phyloP scores from a whole-genome alignment of 805 yeast species.

The Monosporozyma aerobia region DNA sequence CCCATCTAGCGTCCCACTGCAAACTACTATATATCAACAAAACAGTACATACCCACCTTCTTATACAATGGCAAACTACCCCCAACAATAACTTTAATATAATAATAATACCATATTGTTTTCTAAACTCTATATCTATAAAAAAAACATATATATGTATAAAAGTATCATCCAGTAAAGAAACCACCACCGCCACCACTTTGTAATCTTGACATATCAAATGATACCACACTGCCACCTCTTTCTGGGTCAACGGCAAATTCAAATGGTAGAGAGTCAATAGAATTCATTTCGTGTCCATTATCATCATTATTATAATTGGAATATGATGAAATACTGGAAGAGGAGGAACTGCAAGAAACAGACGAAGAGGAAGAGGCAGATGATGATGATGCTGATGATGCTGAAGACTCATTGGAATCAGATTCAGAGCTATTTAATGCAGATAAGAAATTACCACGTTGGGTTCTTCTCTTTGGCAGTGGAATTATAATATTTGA shows the following conservation, averaged over 20 bases:
- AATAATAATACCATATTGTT: neutral
- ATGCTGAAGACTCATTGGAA: neutral
- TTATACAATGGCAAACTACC: neutral
- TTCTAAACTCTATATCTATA: slow-evolving; percentile 1
- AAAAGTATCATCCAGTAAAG: neutral
- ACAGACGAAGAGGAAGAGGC: neutral
- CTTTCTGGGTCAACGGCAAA: slow-evolving; percentile 23
- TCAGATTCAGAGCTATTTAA: slow-evolving; percentile 4
- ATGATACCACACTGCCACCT: slow-evolving; percentile 16
- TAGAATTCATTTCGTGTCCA: neutral
- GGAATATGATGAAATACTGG: neutral
- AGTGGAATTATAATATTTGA: neutral
- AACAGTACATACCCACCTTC: neutral
- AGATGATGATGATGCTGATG: neutral
- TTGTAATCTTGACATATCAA: slow-evolving; percentile 2
- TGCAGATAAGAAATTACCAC: slow-evolving; percentile 5
- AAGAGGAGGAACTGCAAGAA: neutral
- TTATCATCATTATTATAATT: neutral
- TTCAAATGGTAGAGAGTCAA: slow-evolving; percentile 17
- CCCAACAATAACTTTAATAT: neutral
- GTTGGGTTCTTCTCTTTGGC: slow-evolving; percentile 2
- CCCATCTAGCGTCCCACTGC: no score
- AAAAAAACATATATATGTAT: neutral
- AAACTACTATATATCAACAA: neutral
- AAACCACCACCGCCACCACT: neutral